phyloP scores from a whole-genome alignment of 192 early-diverging fungal species.

The Jimgerdemannia flammicorona region DNA sequence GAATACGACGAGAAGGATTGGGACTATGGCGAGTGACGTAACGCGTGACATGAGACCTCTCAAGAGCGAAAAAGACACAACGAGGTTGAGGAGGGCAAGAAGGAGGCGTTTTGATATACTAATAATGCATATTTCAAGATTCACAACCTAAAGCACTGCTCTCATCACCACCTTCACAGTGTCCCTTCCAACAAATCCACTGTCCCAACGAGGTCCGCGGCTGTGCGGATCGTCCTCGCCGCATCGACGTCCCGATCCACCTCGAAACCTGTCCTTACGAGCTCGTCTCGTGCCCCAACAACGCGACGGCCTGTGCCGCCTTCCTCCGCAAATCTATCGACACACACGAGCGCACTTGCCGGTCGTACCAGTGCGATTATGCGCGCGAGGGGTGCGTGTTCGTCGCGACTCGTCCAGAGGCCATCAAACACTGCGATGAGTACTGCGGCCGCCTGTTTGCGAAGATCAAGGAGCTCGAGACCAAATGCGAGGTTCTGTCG shows the following conservation, averaged over 20 bases:
- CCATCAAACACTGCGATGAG: constrained; percentile 12
- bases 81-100: too few relatives aligned
- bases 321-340: constrained; percentile 20
- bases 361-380: constrained; percentile 25
- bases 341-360: constrained; percentile 20
- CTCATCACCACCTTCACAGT: constrained; percentile 5
- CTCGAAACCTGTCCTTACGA: constrained; percentile 12
- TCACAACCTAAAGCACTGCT: not conserved
- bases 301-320: constrained; percentile 12
- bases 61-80: too few relatives aligned
- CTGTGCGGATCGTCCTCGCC: constrained; percentile 13
- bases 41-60: too few relatives aligned
- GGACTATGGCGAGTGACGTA: too few relatives aligned
- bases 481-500: not conserved
- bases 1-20: not conserved
- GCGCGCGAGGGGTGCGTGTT: constrained; percentile 24
- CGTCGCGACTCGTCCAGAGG: constrained; percentile 18
- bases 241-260: constrained; percentile 13
- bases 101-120: too few relatives aligned
- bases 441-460: constrained; percentile 28
- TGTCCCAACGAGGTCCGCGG: constrained; percentile 26
- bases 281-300: constrained; percentile 21
- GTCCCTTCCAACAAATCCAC: constrained; percentile 10
- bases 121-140: too few relatives aligned
- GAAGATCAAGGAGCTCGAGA: constrained; percentile 18